phyloP scores from a whole-genome alignment of 257 asterid genomes.

The Solanum boliviense region DNA sequence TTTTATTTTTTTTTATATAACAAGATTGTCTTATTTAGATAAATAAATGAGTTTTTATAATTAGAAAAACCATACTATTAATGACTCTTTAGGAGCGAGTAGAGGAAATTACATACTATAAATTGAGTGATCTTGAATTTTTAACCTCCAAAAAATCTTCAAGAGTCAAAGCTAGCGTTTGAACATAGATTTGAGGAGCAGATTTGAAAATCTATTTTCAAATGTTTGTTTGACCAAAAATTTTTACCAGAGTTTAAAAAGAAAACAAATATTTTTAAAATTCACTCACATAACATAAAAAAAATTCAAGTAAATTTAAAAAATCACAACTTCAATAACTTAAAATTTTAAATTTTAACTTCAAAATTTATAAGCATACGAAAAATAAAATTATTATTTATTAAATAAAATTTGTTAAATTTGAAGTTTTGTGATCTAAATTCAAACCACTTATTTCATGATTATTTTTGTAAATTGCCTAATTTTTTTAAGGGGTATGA shows the following conservation, averaged over 20 bases:
- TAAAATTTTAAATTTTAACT: neutral
- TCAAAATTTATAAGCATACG: neutral
- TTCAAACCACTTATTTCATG: neutral
- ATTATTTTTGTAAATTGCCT: neutral
- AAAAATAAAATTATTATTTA: neutral
- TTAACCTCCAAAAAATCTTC: neutral
- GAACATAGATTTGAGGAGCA: neutral
- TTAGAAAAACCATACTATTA: neutral
- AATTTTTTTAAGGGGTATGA: neutral
- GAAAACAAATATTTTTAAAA: no score
- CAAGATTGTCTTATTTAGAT: neutral
- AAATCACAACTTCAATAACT: neutral
- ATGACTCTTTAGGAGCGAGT: neutral
- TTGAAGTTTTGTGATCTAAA: neutral
- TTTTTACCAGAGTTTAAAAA: neutral
- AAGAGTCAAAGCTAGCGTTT: neutral
- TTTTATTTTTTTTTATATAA: neutral
- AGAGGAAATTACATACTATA: neutral
- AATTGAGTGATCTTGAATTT: neutral
- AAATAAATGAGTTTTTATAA: neutral
- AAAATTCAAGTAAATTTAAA: neutral
- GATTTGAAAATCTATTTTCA: neutral
- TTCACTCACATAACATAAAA: neutral
- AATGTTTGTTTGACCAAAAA: neutral
- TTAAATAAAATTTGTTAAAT: neutral